Evolutionary conservation across 805 yeast species (phyloP), one percentile per base, ranked within the genome.

Genomic region (Myxozyma melibiosi): DNA sequence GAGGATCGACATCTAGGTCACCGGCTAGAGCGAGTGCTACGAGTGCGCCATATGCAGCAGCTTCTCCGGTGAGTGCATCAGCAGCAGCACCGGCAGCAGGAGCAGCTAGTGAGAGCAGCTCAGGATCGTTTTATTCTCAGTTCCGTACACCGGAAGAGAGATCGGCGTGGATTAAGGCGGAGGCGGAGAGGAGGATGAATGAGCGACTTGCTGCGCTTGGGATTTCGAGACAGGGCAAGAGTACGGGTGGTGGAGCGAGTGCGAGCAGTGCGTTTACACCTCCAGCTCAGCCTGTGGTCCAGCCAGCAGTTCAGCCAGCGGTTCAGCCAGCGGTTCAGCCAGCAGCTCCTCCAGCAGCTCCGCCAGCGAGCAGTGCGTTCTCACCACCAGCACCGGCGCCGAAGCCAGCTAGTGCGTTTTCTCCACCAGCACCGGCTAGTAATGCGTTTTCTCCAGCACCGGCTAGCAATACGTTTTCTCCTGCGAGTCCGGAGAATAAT

Each of bases 161-260:
- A 58, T 81, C 94, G 4, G 86, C 88, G n/a, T 80, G 82, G 66
- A 83, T 89, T 51, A 90, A 88, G 70, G 92, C 90, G 16, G 92
- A 88, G 67, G 89, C 89, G 2, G 81, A 81, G 65, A 84, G 84
- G 66, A 81, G 88, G 71, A 90, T 90, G 97, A 84, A 84, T 59
- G 96, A 88, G 66, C 78, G 90, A 66, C 77, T 90, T 66, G 96
- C 95, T 2, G 86, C 84, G 61, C 77, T 90, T 55, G 96, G 96
- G 2, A 80, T 89, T 57, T 59, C 59, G n/a, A 65, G 58, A 40
- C 50, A 49, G 22, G 50, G 57, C 27, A 44, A 57, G 39, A 25
- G 48, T 20, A 44, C 50, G 9, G 4, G 28, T 16, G 13, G 55
- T 20, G 38, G n/a, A 22, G 51, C 7, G 27, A 6, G 41, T 13